Percentiles rank a stretch among this genome's conserved stretches.
These are phyloP conservation scores for Yarrowia galli DNA, from an alignment of 1,139 yeast species.

Conservation along the genomic window DNA sequence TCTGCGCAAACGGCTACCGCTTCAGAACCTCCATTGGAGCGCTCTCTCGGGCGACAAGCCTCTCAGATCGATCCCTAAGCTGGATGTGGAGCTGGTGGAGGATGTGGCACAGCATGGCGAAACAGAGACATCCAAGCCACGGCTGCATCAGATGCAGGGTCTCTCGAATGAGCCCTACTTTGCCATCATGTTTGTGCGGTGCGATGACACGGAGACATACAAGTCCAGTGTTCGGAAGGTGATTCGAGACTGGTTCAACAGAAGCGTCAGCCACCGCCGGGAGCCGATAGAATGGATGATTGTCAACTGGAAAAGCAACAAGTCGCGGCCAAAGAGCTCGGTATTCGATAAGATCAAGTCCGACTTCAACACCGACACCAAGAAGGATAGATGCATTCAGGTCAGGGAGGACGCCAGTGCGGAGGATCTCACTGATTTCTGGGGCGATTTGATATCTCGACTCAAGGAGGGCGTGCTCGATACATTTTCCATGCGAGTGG, in stretches of 20 bases:
- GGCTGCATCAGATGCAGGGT: slow-evolving; percentile 54
- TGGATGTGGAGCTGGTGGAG: slow-evolving; percentile 67
- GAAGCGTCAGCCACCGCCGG: slow-evolving; percentile 54
- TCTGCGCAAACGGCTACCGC: slow-evolving; percentile 63
- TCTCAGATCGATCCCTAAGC: slow-evolving; percentile 68
- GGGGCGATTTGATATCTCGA: slow-evolving; percentile 57
- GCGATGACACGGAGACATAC: slow-evolving; percentile 74
- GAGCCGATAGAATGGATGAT: slow-evolving; percentile 72
- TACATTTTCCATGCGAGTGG: slow-evolving; percentile 63
- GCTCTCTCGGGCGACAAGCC: slow-evolving; percentile 57
- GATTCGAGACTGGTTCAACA: slow-evolving; percentile 78
- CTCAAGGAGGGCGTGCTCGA: slow-evolving; percentile 62
- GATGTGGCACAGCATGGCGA: slow-evolving; percentile 59
- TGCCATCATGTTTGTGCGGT: slow-evolving; percentile 71
- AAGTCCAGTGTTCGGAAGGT: slow-evolving; percentile 81
- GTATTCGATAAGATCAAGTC: slow-evolving; percentile 67
- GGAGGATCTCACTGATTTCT: slow-evolving; percentile 55
- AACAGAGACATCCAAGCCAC: slow-evolving; percentile 42
- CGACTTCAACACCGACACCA: slow-evolving; percentile 63
- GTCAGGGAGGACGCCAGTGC: slow-evolving; percentile 52
- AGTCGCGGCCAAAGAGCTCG: slow-evolving; percentile 53
- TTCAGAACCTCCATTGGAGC: slow-evolving; percentile 84
- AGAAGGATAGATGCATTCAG: slow-evolving; percentile 52
- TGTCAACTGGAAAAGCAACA: slow-evolving; percentile 57
- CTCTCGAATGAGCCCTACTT: slow-evolving; percentile 61